Base-by-base conservation (phyloP, 768 basidiomycete genomes). In the Grammothele lineata region DNA sequence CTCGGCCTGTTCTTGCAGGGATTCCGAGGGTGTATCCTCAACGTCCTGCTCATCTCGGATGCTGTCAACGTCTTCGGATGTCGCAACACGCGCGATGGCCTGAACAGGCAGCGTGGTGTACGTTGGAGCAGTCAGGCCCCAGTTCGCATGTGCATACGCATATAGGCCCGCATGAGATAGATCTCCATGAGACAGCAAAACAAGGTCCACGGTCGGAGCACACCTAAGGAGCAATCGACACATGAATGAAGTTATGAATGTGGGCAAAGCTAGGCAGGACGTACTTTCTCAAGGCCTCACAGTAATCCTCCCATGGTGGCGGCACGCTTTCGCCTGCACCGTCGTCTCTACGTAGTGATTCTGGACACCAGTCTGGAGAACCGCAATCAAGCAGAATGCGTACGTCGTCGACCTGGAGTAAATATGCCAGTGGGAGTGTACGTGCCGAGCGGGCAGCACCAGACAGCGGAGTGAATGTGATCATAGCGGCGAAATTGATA, bases 41-140 rank as follows among this genome's bases (percentile, higher is more conserved):
- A 88, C 68, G 48, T 84, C 80, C 57, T 88, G 77, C 61, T 92
- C 85, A 37, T 85, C 83, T 35, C 86, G 74, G 15, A 92, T 75
- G 12, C 83, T 81, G 56, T 93, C 90, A 1, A 86, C 77, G 58
- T 96, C 93, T 65, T 97, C 92, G 5, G 86, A 78, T 2, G 88
- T 86, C 14, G 91, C 91, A 35, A 97, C 90, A 26, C 91, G 77
- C 4, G 89, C 95, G 85, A 93, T 95, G 45, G 94, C 92, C 56
- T 94, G 91, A 0, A 96, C 92, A 30, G 95, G 95, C 22, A 97
- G 78, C 2, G 94, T 95, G 0, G 90, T 87, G 63, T 98, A 99
- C 17, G 92, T 83, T 3, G 93, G 92, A 18, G 93, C 93, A 49
- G 78, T 85, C 34, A 98, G 74, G 18, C 84, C 85, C 86, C 91